phyloP scores from a whole-genome alignment of 176 grass and related monocot species.

The Dactylis glomerata region DNA sequence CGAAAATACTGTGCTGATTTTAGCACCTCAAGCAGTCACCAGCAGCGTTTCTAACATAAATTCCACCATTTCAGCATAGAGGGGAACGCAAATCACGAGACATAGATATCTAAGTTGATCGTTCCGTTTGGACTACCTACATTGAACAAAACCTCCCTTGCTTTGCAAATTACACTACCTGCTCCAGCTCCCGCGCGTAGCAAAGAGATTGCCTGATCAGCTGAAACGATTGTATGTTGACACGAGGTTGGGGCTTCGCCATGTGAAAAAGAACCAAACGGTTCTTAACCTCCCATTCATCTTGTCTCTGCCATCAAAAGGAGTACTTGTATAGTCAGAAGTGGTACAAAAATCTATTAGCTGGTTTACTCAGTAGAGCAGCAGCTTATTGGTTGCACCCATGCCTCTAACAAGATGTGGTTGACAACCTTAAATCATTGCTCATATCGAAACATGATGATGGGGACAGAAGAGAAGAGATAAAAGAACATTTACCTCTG shows the following conservation, averaged over 20 bases:
- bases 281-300: slow-evolving; percentile 71
- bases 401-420: neutral
- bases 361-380: neutral
- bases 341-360: neutral
- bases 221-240: slow-evolving; percentile 42
- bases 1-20: neutral
- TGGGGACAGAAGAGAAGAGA: neutral
- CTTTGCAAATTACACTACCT: slow-evolving; percentile 35
- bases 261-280: slow-evolving; percentile 58
- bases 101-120: neutral
- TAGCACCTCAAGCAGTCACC: neutral
- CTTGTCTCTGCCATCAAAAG: slow-evolving; percentile 51
- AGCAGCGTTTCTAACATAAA: neutral
- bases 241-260: slow-evolving; percentile 63
- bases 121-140: neutral
- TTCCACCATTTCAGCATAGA: neutral
- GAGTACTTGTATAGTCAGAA: neutral
- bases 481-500: slow-evolving; percentile 48
- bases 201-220: slow-evolving; percentile 61
- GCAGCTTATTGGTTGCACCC: neutral
- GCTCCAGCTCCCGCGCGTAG: slow-evolving; percentile 65
- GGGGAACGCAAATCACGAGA: neutral
- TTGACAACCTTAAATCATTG: neutral
- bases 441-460: neutral
- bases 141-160: neutral